A percentile compares a stretch with the other conserved stretches of the same genome.
phyloP scores from a whole-genome alignment of 306 rosid species.

The Cyclanthera cordifolia region DNA sequence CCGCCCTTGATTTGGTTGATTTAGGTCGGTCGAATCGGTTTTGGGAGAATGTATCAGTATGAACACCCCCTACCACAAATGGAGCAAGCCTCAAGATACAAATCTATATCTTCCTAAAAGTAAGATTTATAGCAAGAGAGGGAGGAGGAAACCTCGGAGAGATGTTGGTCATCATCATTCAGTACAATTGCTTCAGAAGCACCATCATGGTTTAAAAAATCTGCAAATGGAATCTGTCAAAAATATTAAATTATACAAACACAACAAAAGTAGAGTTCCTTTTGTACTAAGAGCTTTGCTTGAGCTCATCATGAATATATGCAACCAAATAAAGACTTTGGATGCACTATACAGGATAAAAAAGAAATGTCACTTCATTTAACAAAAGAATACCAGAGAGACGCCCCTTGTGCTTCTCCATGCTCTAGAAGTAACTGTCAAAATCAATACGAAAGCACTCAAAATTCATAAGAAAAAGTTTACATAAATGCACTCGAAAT shows the following conservation, averaged over 20 bases:
- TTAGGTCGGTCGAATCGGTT: too few relatives aligned
- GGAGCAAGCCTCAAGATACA: not conserved
- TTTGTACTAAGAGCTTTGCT: not conserved
- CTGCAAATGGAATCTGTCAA: slow-evolving; percentile 81
- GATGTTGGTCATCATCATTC: slow-evolving; percentile 47
- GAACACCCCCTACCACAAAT: not conserved
- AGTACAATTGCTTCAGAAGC: slow-evolving; percentile 51
- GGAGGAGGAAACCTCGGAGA: slow-evolving; percentile 39
- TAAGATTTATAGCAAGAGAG: not conserved
- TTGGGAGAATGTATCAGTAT: too few relatives aligned
- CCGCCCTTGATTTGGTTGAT: too few relatives aligned
- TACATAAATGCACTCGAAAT: not conserved
- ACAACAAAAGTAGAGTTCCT: not conserved
- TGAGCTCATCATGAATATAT: not conserved
- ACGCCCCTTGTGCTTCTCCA: slow-evolving; percentile 67
- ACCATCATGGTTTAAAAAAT: slow-evolving; percentile 69
- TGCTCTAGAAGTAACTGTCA: slow-evolving; percentile 78
- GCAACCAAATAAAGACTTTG: slow-evolving; percentile 11
- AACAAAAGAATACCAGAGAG: slow-evolving; percentile 50
- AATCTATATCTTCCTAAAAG: not conserved
- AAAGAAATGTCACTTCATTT: not conserved
- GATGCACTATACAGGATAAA: not conserved
- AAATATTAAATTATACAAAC: slow-evolving; percentile 14
- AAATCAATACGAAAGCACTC: slow-evolving; percentile 20
- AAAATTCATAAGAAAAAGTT: slow-evolving; percentile 3